Conservation (phyloP, 176 grass and related monocot genomes). For the Hordeum marinum region DNA sequence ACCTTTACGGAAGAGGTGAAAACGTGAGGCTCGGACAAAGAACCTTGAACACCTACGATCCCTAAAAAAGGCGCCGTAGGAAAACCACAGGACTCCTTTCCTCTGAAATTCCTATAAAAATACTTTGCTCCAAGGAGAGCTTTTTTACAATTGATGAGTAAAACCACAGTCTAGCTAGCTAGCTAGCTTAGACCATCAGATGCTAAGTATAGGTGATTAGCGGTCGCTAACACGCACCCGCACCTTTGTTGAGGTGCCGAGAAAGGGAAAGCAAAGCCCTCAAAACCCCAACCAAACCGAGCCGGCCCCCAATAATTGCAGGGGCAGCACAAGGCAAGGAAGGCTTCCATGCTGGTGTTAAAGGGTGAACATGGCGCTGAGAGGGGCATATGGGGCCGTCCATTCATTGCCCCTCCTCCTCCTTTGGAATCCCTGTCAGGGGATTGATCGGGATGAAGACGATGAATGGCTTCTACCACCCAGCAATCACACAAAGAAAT, state of each 20-base stretch:
- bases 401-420: constrained; percentile 21
- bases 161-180: too few relatives aligned
- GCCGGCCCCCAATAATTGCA: constrained; percentile 51
- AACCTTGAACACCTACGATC: too few relatives aligned
- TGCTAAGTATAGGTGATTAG: background rate
- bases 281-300: background rate
- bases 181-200: too few relatives aligned
- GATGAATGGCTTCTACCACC: constrained; percentile 9
- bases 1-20: too few relatives aligned
- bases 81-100: too few relatives aligned
- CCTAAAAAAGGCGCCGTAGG: too few relatives aligned
- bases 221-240: background rate
- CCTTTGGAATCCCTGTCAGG: constrained; percentile 54
- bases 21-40: too few relatives aligned
- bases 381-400: background rate
- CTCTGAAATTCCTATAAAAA: too few relatives aligned
- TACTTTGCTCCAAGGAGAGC: too few relatives aligned
- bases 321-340: constrained; percentile 16
- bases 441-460: constrained; percentile 22
- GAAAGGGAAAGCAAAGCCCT: constrained; percentile 3
- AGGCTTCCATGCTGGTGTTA: constrained; percentile 26
- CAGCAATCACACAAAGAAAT: background rate
- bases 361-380: constrained; percentile 54
- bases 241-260: background rate
- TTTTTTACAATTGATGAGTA: too few relatives aligned